Conservation (phyloP, 331 rosid species). For the Malus hybrid region DNA sequence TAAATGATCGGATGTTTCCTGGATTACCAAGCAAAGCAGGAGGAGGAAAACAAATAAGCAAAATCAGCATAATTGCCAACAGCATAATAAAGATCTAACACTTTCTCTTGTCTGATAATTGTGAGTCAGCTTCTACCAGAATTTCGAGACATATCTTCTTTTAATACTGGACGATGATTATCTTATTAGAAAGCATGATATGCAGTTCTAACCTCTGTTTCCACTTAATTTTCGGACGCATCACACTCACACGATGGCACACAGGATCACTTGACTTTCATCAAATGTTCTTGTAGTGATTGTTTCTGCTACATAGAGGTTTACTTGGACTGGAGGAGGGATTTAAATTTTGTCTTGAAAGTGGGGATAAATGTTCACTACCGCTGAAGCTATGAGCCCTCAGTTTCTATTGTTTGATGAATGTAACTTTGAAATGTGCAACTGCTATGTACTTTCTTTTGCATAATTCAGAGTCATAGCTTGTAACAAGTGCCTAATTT, state of each 20-base stretch:
- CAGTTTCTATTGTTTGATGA: not conserved
- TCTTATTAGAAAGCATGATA: not conserved
- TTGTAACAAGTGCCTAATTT: constrained; percentile 7
- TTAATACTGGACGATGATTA: not conserved
- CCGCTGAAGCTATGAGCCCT: not conserved
- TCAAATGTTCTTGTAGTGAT: too few species aligned
- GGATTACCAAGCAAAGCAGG: constrained; percentile 24
- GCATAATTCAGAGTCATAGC: not conserved
- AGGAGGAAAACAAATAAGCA: constrained; percentile 5
- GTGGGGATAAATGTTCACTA: not conserved
- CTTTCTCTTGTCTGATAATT: not conserved
- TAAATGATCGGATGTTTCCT: constrained; percentile 93
- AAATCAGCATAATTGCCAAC: not conserved
- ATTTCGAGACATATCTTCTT: not conserved
- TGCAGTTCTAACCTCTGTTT: too few species aligned
- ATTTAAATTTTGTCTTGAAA: not conserved
- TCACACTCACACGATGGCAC: too few species aligned
- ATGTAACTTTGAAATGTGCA: not conserved
- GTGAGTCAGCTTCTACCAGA: not conserved
- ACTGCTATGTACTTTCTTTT: not conserved
- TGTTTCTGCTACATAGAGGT: too few species aligned
- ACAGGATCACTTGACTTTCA: too few species aligned
- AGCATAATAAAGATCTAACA: not conserved
- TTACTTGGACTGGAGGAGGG: too few species aligned
- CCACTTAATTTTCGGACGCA: too few species aligned